Evolutionary conservation across 805 yeast species (phyloP).

Genomic region (Pichia nakasei): DNA sequence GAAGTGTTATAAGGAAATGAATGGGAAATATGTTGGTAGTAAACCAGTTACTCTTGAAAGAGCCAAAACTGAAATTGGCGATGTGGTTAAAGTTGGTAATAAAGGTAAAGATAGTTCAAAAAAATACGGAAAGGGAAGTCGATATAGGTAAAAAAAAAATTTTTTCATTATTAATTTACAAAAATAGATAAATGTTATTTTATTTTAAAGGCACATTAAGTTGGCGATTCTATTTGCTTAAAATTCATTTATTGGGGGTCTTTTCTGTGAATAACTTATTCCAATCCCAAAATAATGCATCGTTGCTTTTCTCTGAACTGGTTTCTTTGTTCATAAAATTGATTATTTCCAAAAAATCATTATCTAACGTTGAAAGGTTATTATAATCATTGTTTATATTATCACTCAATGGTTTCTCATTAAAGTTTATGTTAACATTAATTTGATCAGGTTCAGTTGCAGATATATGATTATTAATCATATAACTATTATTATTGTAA

Average conservation of each 20-base stretch:
- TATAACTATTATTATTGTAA: no score
- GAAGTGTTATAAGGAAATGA: constrained; percentile 63
- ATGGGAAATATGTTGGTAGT: constrained; percentile 67
- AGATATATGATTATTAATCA: no score
- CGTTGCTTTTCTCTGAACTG: constrained; percentile 1
- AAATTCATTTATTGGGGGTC: not conserved
- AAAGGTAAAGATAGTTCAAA: not conserved
- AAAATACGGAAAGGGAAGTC: not conserved
- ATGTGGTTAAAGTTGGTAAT: constrained; percentile 2
- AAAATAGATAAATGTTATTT: not conserved
- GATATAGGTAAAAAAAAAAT: not conserved
- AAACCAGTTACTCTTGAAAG: constrained; percentile 63
- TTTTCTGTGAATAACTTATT: constrained; percentile 1
- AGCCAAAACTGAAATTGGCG: constrained; percentile 39
- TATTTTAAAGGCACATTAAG: no score
- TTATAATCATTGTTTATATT: not conserved
- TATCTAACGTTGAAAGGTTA: not conserved
- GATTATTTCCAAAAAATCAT: constrained; percentile 4
- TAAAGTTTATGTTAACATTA: no score
- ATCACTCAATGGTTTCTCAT: not conserved
- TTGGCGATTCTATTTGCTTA: no score
- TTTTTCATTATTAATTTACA: not conserved
- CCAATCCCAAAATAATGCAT: constrained; percentile 7
- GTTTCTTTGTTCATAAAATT: constrained; percentile 4
- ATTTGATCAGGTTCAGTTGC: no score